Percentiles rank a stretch among this genome's conserved stretches.
Conservation (phyloP, 73 alveolate genomes). For the Tetrahymena elliotti region DNA sequence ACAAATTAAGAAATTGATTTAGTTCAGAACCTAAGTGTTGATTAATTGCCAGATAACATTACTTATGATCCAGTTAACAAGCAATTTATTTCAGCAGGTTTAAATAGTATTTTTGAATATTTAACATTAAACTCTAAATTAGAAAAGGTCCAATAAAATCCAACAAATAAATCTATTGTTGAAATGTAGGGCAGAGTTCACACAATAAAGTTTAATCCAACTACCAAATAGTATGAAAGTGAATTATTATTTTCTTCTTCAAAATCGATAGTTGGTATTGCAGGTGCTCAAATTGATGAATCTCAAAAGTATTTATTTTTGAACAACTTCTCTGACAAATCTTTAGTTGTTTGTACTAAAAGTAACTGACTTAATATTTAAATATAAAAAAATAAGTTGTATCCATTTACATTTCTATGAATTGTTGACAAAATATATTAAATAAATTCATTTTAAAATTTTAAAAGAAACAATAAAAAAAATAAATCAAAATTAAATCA, state of each 20-base stretch:
- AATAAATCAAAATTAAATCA: no score
- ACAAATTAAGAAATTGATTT: neutral
- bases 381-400: no score
- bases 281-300: neutral
- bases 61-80: neutral
- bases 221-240: neutral
- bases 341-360: neutral
- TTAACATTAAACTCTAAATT: neutral
- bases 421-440: no score
- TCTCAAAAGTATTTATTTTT: neutral
- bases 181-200: neutral
- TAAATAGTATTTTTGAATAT: neutral
- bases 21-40: neutral
- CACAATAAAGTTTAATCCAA: neutral
- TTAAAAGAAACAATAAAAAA: no score
- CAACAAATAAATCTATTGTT: neutral
- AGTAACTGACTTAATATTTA: neutral
- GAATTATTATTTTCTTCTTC: neutral
- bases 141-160: neutral
- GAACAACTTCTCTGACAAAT: neutral
- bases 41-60: neutral
- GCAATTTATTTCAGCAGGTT: neutral
- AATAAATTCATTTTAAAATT: no score
- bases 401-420: no score
- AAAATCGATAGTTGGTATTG: neutral